Base-by-base conservation (phyloP, 2,329 filamentous ascomycete species). In the Fusarium sp. region DNA sequence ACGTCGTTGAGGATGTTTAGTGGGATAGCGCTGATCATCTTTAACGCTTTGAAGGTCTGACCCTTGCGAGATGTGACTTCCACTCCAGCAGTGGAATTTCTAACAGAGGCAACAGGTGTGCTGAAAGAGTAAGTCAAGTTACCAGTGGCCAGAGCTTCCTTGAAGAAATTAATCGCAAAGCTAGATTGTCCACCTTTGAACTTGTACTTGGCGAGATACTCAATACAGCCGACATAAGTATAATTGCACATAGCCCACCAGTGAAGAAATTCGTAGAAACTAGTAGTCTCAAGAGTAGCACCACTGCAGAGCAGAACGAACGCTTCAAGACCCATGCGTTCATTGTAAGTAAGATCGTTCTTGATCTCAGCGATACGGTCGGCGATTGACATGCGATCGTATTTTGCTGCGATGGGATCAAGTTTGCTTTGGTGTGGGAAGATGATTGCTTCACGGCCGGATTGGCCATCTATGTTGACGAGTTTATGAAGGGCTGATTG, bases 211-310 rank as follows among this genome's bases (percentile, higher is more conserved):
- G 82, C 78, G 4, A 82, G 72, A n/a, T 77, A 76, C 29, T 82
- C 78, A 27, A 82, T 76, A 42, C 79, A 82, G 2, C 79, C 80
- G 18, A 76, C 72, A 55, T 81, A 84, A 8, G 76, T 79, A 70
- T 83, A 83, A 29, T 78, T 82, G 56, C 77, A 77, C 3, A 83
- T 73, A 11, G 80, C 84, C 83, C 80, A 85, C 83, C 83, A 85
- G 60, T 83, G 83, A 20, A 86, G 72, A 32, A 85, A 81, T 56
- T 86, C 83, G 50, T 82, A 81, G 61, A 86, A 83, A 24, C 80
- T 82, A 0, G 79, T 82, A 0, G 81, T 83, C 12, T 81, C 78
- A 1, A 84, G 78, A 0, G 80, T 83, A 0, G 76, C 81, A 8
- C 83, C 82, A 52, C 82, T 83, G 63, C 79, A 81, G 3, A 85